Percentiles rank a stretch among this genome's conserved stretches.
Evolutionary conservation across 768 basidiomycete species (phyloP).

Genomic region (Podaxis mareebaensis): DNA sequence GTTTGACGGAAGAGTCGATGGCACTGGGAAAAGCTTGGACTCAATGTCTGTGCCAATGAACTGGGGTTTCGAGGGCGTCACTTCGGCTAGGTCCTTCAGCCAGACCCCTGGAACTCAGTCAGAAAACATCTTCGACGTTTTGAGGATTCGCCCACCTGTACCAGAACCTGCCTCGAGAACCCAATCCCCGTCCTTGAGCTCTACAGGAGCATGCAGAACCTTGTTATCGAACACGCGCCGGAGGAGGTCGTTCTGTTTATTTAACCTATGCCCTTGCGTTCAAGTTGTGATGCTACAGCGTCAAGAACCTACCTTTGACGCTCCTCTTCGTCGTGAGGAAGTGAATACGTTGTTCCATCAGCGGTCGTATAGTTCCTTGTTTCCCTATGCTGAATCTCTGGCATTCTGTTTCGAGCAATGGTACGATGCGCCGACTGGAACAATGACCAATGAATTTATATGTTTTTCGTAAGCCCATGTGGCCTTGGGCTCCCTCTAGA

Average conservation of each 20-base stretch:
- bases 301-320: not conserved
- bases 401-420: not conserved
- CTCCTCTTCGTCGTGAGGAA: slow-evolving; percentile 11
- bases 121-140: not conserved
- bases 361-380: not conserved
- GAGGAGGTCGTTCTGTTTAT: not conserved
- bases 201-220: not conserved
- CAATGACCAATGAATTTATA: not conserved
- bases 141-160: not conserved
- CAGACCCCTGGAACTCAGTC: not conserved
- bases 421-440: not conserved
- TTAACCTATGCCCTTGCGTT: not conserved
- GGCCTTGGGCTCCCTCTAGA: not conserved
- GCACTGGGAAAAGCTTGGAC: slow-evolving; percentile 4
- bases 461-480: not conserved
- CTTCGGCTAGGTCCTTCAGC: slow-evolving; percentile 5
- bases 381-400: not conserved
- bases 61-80: not conserved
- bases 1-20: slow-evolving; percentile 3
- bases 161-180: slow-evolving; percentile 11
- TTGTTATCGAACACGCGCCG: not conserved
- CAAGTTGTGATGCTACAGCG: not conserved
- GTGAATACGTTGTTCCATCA: not conserved
- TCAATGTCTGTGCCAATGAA: slow-evolving; percentile 12
- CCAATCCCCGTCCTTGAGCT: slow-evolving; percentile 2